phyloP scores from a whole-genome alignment of 2,329 filamentous ascomycete species.

The Fusarium sambucinum region DNA sequence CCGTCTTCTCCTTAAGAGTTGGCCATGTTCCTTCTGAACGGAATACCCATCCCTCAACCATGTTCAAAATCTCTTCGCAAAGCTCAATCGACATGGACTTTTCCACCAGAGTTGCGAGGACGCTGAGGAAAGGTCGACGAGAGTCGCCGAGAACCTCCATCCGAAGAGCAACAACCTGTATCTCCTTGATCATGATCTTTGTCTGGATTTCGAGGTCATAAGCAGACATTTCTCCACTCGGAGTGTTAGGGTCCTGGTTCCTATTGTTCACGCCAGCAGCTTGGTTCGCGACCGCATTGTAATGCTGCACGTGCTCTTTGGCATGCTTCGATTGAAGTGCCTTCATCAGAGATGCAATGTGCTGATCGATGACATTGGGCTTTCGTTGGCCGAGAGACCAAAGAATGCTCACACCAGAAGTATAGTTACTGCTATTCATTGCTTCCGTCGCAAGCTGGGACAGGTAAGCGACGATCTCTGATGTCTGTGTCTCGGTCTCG shows the following conservation, averaged over 20 bases:
- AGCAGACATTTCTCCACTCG: conserved; percentile 69
- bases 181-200: conserved; percentile 91
- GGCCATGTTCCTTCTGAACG: conserved; percentile 94
- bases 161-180: conserved; percentile 89
- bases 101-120: conserved; percentile 93
- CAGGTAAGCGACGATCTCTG: conserved; percentile 87
- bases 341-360: conserved; percentile 91
- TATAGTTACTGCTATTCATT: conserved; percentile 82
- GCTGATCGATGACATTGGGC: conserved; percentile 87
- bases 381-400: conserved; percentile 91
- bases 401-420: conserved; percentile 90
- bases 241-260: conserved; percentile 67
- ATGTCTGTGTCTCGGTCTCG: conserved; percentile 82
- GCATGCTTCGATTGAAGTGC: conserved; percentile 91
- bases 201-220: conserved; percentile 92
- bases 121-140: conserved; percentile 91
- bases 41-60: conserved; percentile 98
- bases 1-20: conserved; percentile 98
- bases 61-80: conserved; percentile 90
- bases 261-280: conserved; percentile 57
- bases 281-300: conserved; percentile 68
- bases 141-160: conserved; percentile 95
- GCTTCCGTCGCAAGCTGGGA: conserved; percentile 90
- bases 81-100: conserved; percentile 89
- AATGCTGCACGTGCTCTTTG: conserved; percentile 89